Evolutionary conservation across 768 basidiomycete species (phyloP), one percentile per base, ranked within the genome.

Genomic region (Gymnopilus dilepis): DNA sequence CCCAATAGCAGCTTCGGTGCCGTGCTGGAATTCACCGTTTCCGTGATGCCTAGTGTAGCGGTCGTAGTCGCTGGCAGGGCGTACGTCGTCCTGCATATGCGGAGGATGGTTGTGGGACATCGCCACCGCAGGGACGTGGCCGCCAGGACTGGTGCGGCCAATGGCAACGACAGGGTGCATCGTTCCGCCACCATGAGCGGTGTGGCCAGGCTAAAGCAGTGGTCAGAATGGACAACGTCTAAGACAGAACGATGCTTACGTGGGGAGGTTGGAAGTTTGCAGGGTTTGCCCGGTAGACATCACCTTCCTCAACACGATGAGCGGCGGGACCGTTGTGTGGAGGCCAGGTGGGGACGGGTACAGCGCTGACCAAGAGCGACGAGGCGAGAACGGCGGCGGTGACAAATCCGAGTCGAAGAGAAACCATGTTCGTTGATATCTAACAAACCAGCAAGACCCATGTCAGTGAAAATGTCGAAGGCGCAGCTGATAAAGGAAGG

Each of bases 361-460:
- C 47, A 48, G 47, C 47, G 28, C 12, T 48, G 13, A 48, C 47
- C 47, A 48, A n/a, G 24, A 48, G 47, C 47, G 47, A 48, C 47
- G 47, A 48, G 4, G 28, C 47, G 8, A 48, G 28, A 11, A 48
- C 26, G 17, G 47, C 47, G 17, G 47, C 47, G 30, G 47, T 48
- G 28, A 48, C 28, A 13, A 30, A 48, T 15, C 47, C 47, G 9
- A 48, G 47, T 30, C 19, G 19, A 15, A 48, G 47, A 15, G 28
- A 48, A 30, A 48, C 47, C 47, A 48, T 48, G 47, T 28, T 48
- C 28, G 47, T 48, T 48, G 17, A 48, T 48, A 48, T 48, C 47
- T 48, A 28, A 28, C 30, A 48, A 48, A 17, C 6, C 13, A 6
- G 30, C 17, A 13, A 30, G 26, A 17, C 24, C 2, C 4, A 31